These are phyloP conservation scores for Xylariaceae sp. DNA, from an alignment of 2,329 filamentous ascomycete species.

Conservation along the genomic window DNA sequence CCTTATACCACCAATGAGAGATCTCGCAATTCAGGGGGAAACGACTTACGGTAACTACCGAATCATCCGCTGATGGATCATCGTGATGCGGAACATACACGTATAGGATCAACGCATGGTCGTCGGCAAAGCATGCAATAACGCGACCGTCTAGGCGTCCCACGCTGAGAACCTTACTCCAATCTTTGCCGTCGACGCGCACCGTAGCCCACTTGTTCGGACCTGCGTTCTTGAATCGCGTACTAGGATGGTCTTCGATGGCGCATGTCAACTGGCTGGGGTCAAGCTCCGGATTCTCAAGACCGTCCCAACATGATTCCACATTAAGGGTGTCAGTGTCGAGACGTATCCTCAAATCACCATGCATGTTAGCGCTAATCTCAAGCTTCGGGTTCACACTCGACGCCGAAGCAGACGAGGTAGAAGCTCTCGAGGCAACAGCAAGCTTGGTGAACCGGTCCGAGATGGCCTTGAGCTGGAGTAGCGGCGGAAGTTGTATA, in stretches of 20 bases:
- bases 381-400: constrained; percentile 63
- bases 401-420: constrained; percentile 30
- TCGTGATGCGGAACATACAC: constrained; percentile 73
- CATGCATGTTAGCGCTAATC: constrained; percentile 91
- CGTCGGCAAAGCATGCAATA: constrained; percentile 83
- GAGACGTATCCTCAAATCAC: constrained; percentile 72
- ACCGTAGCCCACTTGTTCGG: constrained; percentile 85
- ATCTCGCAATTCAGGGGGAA: not conserved
- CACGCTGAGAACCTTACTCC: constrained; percentile 90
- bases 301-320: constrained; percentile 75
- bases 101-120: constrained; percentile 75
- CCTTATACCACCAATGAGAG: not conserved
- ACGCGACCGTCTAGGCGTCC: constrained; percentile 83
- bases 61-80: constrained; percentile 59
- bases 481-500: constrained; percentile 79
- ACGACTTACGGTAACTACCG: constrained; percentile 64
- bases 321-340: constrained; percentile 81
- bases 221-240: constrained; percentile 68
- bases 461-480: constrained; percentile 88
- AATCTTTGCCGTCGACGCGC: constrained; percentile 86
- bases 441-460: constrained; percentile 92
- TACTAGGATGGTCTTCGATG: constrained; percentile 75
- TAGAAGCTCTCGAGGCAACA: constrained; percentile 33
- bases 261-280: constrained; percentile 66
- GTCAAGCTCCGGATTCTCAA: constrained; percentile 84